Evolutionary conservation across 257 asterid species (phyloP), one percentile per base, ranked within the genome.

Genomic region (Schizonepeta tenuifolia): DNA sequence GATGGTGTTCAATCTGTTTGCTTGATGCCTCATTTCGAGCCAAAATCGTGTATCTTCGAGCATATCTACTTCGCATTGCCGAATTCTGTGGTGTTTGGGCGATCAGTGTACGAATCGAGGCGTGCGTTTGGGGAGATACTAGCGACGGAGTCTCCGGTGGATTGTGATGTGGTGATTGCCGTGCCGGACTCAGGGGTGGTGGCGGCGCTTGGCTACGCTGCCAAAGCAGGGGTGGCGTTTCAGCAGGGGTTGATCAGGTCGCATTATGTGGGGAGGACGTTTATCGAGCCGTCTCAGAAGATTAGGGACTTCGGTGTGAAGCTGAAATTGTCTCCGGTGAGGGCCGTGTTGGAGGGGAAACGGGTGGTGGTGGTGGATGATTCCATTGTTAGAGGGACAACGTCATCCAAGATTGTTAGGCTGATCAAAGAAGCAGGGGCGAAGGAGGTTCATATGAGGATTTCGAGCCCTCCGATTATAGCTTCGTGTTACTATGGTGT

Each of bases 341-440:
- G 81, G 72, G 96, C 98, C 0, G 98, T 95, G 33, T 55, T 95
- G 84, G 97, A 92, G 54, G 99, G 99, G 11, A 95, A 95, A 44
- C 85, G 99, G 12, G 99, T 95, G 3, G 99, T 92, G 59, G 99
- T 95, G 33, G 99, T 95, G 20, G 99, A 95, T 51, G 99, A 92
- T 78, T 95, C 98, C 0, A 95, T 95, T 6, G 98, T 95, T 1
- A 85, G 99, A 54, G 99, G 99, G 41, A 92, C 99, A 0, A 95
- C 99, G 0, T 86, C 94, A 1, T 92, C 96, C 1, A 95, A 95
- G 82, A 95, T 95, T 55, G 99, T 95, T 5, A 74, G 98, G 79
- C 18, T 95, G 82, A 36, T 95, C 22, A 95, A 90, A 76, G 99
- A 92, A 47, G 93, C 97, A 0, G 98, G 99, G 0, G 99, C 98